Percentiles rank a stretch among this genome's conserved stretches.
These are phyloP conservation scores for Mycena capillaripes DNA, from an alignment of 768 basidiomycete genomes.

Conservation along the genomic window DNA sequence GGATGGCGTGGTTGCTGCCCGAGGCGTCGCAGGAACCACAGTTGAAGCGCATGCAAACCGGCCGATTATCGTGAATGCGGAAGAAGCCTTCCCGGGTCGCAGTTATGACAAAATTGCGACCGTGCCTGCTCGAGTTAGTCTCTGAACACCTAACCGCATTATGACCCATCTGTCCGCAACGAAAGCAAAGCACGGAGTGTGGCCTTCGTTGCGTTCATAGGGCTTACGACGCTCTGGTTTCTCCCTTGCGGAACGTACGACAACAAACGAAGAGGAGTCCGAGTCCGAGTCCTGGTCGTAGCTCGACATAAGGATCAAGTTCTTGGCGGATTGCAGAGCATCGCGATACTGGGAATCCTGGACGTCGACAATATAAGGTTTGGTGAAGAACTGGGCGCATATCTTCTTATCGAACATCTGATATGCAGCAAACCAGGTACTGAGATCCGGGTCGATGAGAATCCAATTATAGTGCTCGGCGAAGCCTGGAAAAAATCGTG, in stretches of 20 bases:
- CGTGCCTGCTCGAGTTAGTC: constrained; percentile 7
- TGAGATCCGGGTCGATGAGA: neutral
- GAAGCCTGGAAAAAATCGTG: neutral
- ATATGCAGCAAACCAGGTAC: constrained; percentile 7
- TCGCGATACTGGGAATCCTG: too few relatives aligned
- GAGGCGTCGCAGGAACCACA: too few relatives aligned
- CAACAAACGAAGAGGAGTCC: neutral
- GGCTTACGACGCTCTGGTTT: too few relatives aligned
- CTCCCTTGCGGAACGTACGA: neutral
- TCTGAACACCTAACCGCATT: neutral
- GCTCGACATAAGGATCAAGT: too few relatives aligned
- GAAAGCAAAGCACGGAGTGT: constrained; percentile 23
- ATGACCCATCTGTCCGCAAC: constrained; percentile 9
- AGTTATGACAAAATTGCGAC: constrained; percentile 10
- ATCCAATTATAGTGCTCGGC: constrained; percentile 12
- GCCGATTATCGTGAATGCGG: too few relatives aligned
- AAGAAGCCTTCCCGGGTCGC: constrained; percentile 13
- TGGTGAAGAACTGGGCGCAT: too few relatives aligned
- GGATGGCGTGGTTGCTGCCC: constrained; percentile 3
- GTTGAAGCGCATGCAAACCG: too few relatives aligned
- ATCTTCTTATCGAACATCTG: neutral
- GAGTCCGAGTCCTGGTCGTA: neutral
- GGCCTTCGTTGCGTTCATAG: neutral
- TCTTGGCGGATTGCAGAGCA: too few relatives aligned
- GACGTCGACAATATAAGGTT: too few relatives aligned